Evolutionary conservation across 495 filamentous ascomycete species (phyloP), one percentile per base, ranked within the genome.

Genomic region (Xylaria grammica): DNA sequence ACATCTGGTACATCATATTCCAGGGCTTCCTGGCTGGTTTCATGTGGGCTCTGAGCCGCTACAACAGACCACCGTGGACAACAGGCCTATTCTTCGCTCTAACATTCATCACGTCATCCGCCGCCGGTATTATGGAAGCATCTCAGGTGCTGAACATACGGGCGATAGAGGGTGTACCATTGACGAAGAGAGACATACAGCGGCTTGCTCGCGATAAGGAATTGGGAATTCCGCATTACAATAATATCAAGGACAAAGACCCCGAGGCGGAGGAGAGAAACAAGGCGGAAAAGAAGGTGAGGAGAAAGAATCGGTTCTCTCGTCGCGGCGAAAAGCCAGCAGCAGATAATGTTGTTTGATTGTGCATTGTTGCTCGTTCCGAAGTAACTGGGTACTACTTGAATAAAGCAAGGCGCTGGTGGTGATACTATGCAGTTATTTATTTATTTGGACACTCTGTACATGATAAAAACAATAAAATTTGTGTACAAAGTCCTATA

Each of bases 1-100:
- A 90, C 71, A 81, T 91, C 8, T 74, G 78, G 71, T 95, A 96
- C 72, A 94, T 91, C 0, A 85, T 94, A 67, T 81, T 93, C 11
- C 92, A 95, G 72, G 77, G 72, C 32, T 82, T 81, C 3, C 79
- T 96, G 2, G 90, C 87, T 19, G 85, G 82, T 4, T 89, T 91
- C 73, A 95, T 95, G 92, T 95, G 90, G 90, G 88, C 83, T 0
- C 78, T 87, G 72, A 90, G 92, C 68, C 78, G 92, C 20, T 87
- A 84, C 72, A 75, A 87, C 15, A 80, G 92, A 29, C 91, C 92
- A 2, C 80, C 81, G 19, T 94, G 91, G 90, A 80, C 84, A 7
- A 93, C 90, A 1, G 92, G 91, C 1, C 69, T 89, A 9, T 89
- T 94, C 69, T 88, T 95, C 3, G 87, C 82, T 0, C 63, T 94